These are phyloP conservation scores for Fraxinus latifolia DNA, from an alignment of 305 asterid genomes.

Conservation along the genomic window DNA sequence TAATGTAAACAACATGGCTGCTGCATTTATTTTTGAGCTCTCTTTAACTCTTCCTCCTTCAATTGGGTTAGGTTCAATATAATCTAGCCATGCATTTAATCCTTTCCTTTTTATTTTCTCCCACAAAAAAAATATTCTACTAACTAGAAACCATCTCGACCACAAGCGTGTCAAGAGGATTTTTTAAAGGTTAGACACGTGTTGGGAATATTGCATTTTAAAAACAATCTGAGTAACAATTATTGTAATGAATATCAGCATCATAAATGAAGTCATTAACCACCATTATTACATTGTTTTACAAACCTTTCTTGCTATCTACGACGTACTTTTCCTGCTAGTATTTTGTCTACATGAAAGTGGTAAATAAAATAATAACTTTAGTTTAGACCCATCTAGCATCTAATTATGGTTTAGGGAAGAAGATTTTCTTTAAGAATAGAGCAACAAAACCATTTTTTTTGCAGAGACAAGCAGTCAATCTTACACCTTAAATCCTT, in stretches of 20 bases:
- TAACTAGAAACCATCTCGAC: not conserved
- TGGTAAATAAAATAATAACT: not conserved
- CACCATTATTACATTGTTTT: not conserved
- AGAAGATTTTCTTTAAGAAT: not conserved
- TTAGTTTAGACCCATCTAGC: not conserved
- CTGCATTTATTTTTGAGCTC: not conserved
- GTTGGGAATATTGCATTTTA: not conserved
- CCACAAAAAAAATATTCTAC: not conserved
- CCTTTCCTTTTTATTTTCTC: not conserved
- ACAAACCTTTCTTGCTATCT: not conserved
- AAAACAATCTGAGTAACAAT: not conserved
- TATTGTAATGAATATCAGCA: not conserved
- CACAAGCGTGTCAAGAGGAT: not conserved
- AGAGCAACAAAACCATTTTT: not conserved
- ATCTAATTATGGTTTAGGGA: not conserved
- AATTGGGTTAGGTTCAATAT: not conserved
- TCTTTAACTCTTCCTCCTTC: not conserved
- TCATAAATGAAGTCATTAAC: not conserved
- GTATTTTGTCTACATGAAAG: not conserved
- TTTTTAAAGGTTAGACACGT: not conserved
- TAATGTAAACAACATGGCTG: not conserved
- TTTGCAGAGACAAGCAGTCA: not conserved
- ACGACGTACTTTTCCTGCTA: not conserved
- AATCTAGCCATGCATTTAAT: not conserved
- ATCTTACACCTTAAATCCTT: not conserved